A percentile compares a stretch with the other conserved stretches of the same genome.
Evolutionary conservation across 805 yeast species (phyloP).

Genomic region (Metschnikowia arizonensis): DNA sequence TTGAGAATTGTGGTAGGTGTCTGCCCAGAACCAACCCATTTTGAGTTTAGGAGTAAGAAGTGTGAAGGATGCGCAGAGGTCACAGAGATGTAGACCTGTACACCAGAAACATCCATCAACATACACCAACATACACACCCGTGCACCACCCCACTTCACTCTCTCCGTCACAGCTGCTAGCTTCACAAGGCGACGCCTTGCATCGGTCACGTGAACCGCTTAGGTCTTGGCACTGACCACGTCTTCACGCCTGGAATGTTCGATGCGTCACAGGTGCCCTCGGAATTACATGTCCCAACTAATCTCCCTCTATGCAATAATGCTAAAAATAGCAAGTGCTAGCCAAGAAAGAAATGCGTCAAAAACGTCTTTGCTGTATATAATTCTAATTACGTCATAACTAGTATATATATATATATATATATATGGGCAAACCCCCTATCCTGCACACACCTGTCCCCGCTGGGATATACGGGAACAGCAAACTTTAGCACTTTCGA

Average conservation of each 20-base stretch:
- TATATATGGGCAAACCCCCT: neutral
- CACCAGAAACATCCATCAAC: neutral
- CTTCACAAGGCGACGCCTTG: neutral
- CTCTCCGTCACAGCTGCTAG: too few relatives aligned
- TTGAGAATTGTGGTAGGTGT: slow-evolving; percentile 12
- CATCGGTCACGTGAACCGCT: neutral
- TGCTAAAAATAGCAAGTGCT: too few relatives aligned
- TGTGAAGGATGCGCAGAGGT: too few relatives aligned
- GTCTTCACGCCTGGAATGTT: neutral
- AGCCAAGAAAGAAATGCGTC: too few relatives aligned
- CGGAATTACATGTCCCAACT: neutral
- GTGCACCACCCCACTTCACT: neutral
- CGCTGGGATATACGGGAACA: too few relatives aligned
- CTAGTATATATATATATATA: too few relatives aligned
- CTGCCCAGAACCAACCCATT: slow-evolving; percentile 95
- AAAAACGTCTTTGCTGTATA: too few relatives aligned
- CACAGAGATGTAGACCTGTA: too few relatives aligned
- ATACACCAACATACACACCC: neutral
- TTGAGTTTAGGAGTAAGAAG: slow-evolving; percentile 8
- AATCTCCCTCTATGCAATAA: too few relatives aligned
- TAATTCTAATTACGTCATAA: too few relatives aligned
- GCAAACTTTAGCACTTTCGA: too few relatives aligned
- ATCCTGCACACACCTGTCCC: neutral
- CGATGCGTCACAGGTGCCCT: neutral
- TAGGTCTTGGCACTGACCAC: neutral